Base-by-base conservation (phyloP, 257 asterid genomes). In the Salvia hispanica region DNA sequence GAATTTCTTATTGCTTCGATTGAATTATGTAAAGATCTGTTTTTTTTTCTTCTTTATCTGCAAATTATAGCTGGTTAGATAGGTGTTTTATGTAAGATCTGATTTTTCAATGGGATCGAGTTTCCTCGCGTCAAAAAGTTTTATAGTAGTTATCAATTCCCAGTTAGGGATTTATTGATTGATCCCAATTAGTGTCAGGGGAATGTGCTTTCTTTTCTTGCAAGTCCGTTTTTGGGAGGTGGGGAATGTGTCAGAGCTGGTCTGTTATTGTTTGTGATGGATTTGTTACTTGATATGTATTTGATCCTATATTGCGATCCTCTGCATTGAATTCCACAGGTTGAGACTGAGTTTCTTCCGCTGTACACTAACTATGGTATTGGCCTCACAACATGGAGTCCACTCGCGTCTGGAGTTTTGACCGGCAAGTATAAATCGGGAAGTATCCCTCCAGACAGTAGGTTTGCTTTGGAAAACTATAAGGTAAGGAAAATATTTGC, bases 341-440 rank as follows among this genome's bases (percentile, higher is more conserved):
- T 94, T 31, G 99, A 94, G 71, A 74, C 86, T 15, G 99, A 94
- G 88, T 94, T 80, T 76, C 81, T 84, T 57, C 97, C 97, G 39
- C 73, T 94, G 66, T 94, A 87, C 77, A 73, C 74, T 50, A 87
- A 88, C 81, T 88, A 94, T 62, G 99, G 99, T 16, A 73, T 84
- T 37, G 99, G 96, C 66, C 97, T 94, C 71, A 88, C 99, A 34
- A 94, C 99, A 36, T 94, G 99, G 99, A 94, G 99, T 59, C 99
- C 99, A 1, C 95, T 94, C 44, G 99, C 97, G 1, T 94, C 99
- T 56, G 99, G 99, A 36, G 96, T 91, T 73, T 84, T 94, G 58
- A 84, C 96, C 1, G 99, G 99, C 60, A 94, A 94, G 74, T 94
- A 94, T 70, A 79, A 74, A 58, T 50, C 81, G 4, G 93, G 88